Evolutionary conservation across 345 rosid genomes (phyloP), one percentile per base, ranked within the genome.

Genomic region (Pugionium dolabratum): DNA sequence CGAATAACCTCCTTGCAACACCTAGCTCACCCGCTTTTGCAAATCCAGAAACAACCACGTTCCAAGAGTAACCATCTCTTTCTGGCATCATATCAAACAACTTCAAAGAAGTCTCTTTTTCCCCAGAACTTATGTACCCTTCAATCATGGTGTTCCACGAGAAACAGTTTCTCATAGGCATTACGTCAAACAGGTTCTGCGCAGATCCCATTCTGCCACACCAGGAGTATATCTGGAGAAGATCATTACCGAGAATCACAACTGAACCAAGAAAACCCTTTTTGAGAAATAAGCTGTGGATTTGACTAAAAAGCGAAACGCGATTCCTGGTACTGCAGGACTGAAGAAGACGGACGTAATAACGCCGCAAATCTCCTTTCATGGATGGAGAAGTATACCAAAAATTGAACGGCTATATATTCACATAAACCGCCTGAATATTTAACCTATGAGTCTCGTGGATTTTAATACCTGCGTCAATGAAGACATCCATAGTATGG

Each of bases 121-220:
- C 51, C 28, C 89, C 86, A n/a, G 51, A 68, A 29, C 71, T 86
- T 84, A 88, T 66, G 48, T 81, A 84, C 42, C 85, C 89, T 64
- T 88, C 89, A 58, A 88, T 79, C 76, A 88, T 73, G 1, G 85
- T 78, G 79, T 88, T 88, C 91, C 91, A 87, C 0, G 90, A 77
- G 75, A 87, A 92, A 72, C 42, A 69, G 73, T 86, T 92, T 71
- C 79, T 81, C 0, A 58, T 67, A 5, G 84, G 82, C 95, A 92
- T 85, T 79, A 85, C 93, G 7, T 86, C 84, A 77, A 87, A 87
- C 83, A 89, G 10, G 2, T 57, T 76, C 50, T 57, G 79, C 1
- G 91, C 95, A 29, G 71, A 74, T 1, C 18, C 27, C 70, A 80
- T 61, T 35, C 52, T 58, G 2, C 84, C 85, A 50, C 81, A 78